Conservation (phyloP, 176 grass and related monocot genomes). For the Avena insularis region DNA sequence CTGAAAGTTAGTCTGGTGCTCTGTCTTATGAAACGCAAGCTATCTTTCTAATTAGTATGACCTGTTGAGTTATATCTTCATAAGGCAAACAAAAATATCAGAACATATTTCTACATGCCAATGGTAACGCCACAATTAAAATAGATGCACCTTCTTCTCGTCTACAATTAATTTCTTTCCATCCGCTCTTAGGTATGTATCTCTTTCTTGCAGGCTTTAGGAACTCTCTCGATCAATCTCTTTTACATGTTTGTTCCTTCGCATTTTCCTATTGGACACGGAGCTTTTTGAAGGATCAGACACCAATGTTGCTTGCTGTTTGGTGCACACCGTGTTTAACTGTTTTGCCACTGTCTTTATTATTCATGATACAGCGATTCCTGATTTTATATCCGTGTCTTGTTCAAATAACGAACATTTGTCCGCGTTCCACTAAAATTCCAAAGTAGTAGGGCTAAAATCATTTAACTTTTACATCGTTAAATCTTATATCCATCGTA, state of each 20-base stretch:
- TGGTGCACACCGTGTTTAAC: no score
- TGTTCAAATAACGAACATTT: no score
- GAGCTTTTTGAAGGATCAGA: background rate
- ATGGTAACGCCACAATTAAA: background rate
- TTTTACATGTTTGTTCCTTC: background rate
- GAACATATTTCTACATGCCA: background rate
- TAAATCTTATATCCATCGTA: background rate
- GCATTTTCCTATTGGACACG: no score
- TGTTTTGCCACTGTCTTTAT: no score
- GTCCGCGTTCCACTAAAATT: no score
- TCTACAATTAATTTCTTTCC: no score
- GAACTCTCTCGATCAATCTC: background rate
- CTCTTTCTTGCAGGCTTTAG: background rate
- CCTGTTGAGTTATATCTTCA: no score
- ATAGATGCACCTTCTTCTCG: background rate
- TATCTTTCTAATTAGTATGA: background rate
- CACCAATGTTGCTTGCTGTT: background rate
- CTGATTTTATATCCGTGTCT: no score
- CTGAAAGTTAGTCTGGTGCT: background rate
- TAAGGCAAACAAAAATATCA: background rate
- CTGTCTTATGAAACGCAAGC: background rate
- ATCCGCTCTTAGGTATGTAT: background rate
- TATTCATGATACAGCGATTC: no score
- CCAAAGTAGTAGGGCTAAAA: no score
- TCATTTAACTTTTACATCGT: no score